Conservation (phyloP, 2,329 filamentous ascomycete species). For the Sphaerulina vaccinii region DNA sequence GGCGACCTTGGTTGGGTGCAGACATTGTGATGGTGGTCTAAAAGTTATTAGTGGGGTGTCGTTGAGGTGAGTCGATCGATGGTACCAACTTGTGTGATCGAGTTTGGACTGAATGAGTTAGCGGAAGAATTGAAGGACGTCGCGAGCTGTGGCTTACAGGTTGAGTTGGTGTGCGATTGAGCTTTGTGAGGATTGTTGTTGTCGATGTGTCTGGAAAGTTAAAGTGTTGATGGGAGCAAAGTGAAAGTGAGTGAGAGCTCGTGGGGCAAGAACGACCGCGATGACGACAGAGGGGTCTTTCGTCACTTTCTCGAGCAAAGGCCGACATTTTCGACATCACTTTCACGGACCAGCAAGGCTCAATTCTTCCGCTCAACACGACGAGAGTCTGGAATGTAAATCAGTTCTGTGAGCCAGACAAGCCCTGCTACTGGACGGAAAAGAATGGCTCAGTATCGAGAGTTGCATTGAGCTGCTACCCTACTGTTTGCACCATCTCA, state of each 20-base stretch:
- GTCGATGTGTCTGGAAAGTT: background rate
- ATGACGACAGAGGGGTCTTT: too few relatives aligned
- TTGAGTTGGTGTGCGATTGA: background rate
- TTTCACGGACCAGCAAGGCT: too few relatives aligned
- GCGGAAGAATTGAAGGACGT: background rate
- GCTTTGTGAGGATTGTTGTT: background rate
- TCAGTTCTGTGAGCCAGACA: too few relatives aligned
- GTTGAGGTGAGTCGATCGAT: background rate
- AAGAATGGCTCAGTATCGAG: too few relatives aligned
- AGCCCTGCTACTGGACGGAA: too few relatives aligned
- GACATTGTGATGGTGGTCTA: conserved; percentile 58
- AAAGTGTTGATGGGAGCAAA: background rate
- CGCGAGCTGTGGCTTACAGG: background rate
- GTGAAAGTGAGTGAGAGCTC: background rate
- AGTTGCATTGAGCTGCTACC: too few relatives aligned
- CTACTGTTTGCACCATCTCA: too few relatives aligned
- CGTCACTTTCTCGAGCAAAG: too few relatives aligned
- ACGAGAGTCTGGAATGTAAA: too few relatives aligned
- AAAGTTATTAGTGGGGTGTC: background rate
- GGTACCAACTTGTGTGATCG: background rate
- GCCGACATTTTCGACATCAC: too few relatives aligned
- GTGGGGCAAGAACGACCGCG: too few relatives aligned
- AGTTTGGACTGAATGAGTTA: background rate
- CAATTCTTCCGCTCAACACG: too few relatives aligned
- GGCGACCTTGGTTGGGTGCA: conserved; percentile 60